phyloP scores from a whole-genome alignment of 164 flowering plant genomes.

The Umbilicus rupestris region DNA sequence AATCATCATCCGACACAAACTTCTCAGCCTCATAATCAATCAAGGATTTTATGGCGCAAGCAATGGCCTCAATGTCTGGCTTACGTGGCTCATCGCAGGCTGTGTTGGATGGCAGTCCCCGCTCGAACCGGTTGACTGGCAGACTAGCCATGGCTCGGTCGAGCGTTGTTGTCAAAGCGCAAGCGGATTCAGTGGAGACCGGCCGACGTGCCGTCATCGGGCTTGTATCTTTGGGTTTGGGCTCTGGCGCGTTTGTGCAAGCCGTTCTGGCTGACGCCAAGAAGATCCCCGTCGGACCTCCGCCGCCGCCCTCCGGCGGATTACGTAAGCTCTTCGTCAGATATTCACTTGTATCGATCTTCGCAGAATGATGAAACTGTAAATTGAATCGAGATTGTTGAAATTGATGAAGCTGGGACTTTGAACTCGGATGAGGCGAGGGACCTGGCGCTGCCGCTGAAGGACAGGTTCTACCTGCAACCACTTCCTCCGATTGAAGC shows the following conservation, averaged over 20 bases:
- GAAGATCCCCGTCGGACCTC: constrained; percentile 74
- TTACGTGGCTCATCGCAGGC: constrained; percentile 58
- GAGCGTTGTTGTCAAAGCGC: constrained; percentile 48
- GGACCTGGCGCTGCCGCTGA: constrained; percentile 58
- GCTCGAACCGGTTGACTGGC: constrained; percentile 37
- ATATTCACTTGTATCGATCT: not conserved
- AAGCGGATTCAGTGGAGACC: constrained; percentile 40
- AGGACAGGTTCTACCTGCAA: constrained; percentile 73
- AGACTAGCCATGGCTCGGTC: constrained; percentile 24
- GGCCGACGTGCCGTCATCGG: constrained; percentile 73
- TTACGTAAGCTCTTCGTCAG: constrained; percentile 55
- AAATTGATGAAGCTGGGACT: constrained; percentile 66
- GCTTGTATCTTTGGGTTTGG: constrained; percentile 65
- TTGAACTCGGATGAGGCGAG: constrained; percentile 78
- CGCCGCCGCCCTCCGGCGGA: constrained; percentile 94
- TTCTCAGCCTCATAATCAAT: not conserved
- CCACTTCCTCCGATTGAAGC: constrained; percentile 57
- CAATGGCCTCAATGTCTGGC: constrained; percentile 91
- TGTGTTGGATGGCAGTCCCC: constrained; percentile 61
- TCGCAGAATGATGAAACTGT: too few relatives aligned
- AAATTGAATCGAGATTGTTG: too few relatives aligned
- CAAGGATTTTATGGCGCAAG: constrained; percentile 47
- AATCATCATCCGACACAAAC: not conserved
- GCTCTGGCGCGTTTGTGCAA: constrained; percentile 54
- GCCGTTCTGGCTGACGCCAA: constrained; percentile 65